These are phyloP conservation scores for Didymella arachidicola DNA, from an alignment of 2,329 filamentous ascomycete genomes.

Conservation along the genomic window DNA sequence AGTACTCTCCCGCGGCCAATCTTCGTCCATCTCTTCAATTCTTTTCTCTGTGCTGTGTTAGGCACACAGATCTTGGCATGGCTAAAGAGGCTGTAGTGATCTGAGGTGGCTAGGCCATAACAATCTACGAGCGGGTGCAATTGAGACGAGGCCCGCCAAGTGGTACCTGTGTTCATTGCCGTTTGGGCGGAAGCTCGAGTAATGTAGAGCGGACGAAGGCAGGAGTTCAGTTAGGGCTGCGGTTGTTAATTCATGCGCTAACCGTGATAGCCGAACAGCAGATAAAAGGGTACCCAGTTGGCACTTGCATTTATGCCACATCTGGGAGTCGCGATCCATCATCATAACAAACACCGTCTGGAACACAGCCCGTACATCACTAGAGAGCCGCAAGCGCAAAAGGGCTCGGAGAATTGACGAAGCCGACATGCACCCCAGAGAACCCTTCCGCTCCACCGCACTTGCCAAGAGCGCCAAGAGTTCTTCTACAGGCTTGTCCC, in stretches of 20 bases:
- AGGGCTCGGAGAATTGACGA: constrained; percentile 3
- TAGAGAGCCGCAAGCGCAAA: neutral
- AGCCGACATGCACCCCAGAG: constrained; percentile 20
- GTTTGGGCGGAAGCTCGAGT: constrained; percentile 8
- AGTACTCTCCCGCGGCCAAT: constrained; percentile 18
- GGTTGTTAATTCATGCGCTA: constrained; percentile 17
- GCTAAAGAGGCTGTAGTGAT: constrained; percentile 11
- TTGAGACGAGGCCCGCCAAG: neutral
- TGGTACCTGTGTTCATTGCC: neutral
- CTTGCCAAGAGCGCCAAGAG: constrained; percentile 19
- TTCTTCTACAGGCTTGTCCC: constrained; percentile 38
- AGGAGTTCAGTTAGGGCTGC: constrained; percentile 18
- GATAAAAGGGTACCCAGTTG: constrained; percentile 18
- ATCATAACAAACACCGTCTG: neutral
- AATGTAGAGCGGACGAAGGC: constrained; percentile 15
- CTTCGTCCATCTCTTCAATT: constrained; percentile 18
- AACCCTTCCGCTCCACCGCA: constrained; percentile 23
- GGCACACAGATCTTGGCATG: constrained; percentile 6
- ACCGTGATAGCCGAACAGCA: constrained; percentile 1
- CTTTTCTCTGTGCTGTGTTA: constrained; percentile 18
- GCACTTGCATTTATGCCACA: constrained; percentile 14
- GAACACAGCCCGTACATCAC: neutral
- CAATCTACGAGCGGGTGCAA: neutral
- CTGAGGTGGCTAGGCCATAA: neutral
- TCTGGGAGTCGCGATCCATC: constrained; percentile 5